phyloP scores from a whole-genome alignment of 1,139 yeast species.

The Pichia sp. region DNA sequence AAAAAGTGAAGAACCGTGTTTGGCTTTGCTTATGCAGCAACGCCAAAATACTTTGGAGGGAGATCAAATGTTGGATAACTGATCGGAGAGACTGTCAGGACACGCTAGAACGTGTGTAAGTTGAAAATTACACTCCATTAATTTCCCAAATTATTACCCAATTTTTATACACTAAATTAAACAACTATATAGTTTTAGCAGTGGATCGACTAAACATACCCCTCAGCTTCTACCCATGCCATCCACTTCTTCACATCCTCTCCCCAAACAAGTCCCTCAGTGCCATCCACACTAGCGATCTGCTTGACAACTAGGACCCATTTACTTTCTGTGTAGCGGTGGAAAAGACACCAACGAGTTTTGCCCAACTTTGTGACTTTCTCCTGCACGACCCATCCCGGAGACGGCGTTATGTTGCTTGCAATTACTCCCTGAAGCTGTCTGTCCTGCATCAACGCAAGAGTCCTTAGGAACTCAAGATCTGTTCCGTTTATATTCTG shows the following conservation, averaged over 20 bases:
- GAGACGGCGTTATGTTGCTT: not conserved
- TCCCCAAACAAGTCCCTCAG: slow-evolving; percentile 3
- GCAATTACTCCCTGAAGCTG: slow-evolving; percentile 12
- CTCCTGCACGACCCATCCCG: slow-evolving; percentile 15
- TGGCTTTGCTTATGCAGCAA: not conserved
- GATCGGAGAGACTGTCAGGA: too few relatives aligned
- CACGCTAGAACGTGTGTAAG: too few relatives aligned
- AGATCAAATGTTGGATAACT: not conserved
- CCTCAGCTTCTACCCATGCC: slow-evolving; percentile 10
- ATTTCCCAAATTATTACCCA: not conserved
- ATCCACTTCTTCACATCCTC: slow-evolving; percentile 11
- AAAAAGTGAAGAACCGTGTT: not conserved
- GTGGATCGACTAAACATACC: not conserved
- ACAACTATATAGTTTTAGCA: not conserved
- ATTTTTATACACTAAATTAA: not conserved
- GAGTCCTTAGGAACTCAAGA: slow-evolving; percentile 3
- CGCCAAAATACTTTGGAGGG: not conserved
- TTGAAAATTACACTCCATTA: too few relatives aligned
- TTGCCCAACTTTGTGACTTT: slow-evolving; percentile 25
- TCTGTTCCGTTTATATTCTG: slow-evolving; percentile 3
- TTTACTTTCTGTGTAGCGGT: slow-evolving; percentile 14
- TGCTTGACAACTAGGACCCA: slow-evolving; percentile 23
- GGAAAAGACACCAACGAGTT: slow-evolving; percentile 28
- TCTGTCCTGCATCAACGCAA: slow-evolving; percentile 11
- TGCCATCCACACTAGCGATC: slow-evolving; percentile 9